Conservation (phyloP, 106 monocot genomes). For the Allium fistulosum region DNA sequence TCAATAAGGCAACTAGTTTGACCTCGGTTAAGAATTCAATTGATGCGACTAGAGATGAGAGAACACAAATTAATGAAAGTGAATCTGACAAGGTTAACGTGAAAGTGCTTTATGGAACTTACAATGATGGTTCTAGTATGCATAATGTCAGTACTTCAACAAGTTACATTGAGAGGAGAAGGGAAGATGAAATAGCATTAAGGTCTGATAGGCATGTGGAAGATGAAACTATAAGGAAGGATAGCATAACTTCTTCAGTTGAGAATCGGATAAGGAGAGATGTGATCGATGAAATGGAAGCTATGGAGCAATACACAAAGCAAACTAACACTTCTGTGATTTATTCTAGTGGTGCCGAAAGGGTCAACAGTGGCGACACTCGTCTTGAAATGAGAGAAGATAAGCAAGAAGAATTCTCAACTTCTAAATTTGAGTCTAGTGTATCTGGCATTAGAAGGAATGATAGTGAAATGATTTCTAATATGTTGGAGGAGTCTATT, state of each 20-base stretch:
- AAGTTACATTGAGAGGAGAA: conserved; percentile 3
- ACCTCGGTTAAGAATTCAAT: neutral
- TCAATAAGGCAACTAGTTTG: conserved; percentile 2
- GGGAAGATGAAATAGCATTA: neutral
- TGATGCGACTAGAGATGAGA: conserved; percentile 5
- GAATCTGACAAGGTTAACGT: neutral
- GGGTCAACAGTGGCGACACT: neutral
- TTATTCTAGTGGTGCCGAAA: conserved; percentile 1
- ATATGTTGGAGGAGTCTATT: conserved; percentile 2
- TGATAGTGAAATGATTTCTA: conserved; percentile 11
- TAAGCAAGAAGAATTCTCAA: neutral
- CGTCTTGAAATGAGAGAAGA: conserved; percentile 2
- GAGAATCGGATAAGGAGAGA: conserved; percentile 10
- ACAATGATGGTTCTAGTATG: conserved; percentile 1
- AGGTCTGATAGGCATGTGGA: neutral
- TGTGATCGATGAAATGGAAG: neutral
- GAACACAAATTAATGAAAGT: conserved; percentile 4
- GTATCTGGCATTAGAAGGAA: neutral
- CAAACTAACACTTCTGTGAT: conserved; percentile 1
- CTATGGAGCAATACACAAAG: conserved; percentile 1
- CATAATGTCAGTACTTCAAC: neutral
- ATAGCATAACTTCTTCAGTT: conserved; percentile 5
- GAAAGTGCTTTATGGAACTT: neutral
- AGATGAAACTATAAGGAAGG: conserved; percentile 4
- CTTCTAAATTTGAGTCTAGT: conserved; percentile 1